phyloP scores from a whole-genome alignment of 2,329 filamentous ascomycete species.

The Fusarium tricinctum region DNA sequence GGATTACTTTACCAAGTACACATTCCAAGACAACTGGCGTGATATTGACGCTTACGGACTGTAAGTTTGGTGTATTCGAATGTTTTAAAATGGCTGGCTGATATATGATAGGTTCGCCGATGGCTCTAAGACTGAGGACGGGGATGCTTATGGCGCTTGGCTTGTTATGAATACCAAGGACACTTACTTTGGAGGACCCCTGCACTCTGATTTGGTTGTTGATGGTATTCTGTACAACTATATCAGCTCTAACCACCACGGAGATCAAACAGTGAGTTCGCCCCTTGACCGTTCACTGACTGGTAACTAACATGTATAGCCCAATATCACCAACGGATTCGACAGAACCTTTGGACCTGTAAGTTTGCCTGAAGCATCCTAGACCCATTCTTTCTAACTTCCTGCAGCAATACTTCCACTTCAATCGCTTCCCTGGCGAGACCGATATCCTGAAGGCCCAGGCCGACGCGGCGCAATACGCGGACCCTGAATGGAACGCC shows the following conservation, averaged over 20 bases:
- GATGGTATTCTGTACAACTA: slow-evolving; percentile 78
- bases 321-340: slow-evolving; percentile 75
- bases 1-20: slow-evolving; percentile 77
- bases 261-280: slow-evolving; percentile 63
- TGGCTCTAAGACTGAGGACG: slow-evolving; percentile 60
- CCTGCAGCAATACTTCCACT: slow-evolving; percentile 68
- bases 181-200: slow-evolving; percentile 72
- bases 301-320: slow-evolving; percentile 48
- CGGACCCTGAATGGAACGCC: slow-evolving; percentile 67
- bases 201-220: slow-evolving; percentile 73
- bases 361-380: neutral
- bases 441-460: slow-evolving; percentile 63
- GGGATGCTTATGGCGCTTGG: slow-evolving; percentile 71
- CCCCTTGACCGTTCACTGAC: accelerated
- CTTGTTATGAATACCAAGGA: slow-evolving; percentile 75
- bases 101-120: slow-evolving; percentile 51
- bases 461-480: slow-evolving; percentile 67
- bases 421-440: slow-evolving; percentile 67
- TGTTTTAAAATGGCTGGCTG: neutral
- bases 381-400: slow-evolving; percentile 7
- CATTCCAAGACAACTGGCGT: slow-evolving; percentile 70
- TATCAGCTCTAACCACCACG: slow-evolving; percentile 72
- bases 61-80: slow-evolving; percentile 25
- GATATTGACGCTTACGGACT: slow-evolving; percentile 70
- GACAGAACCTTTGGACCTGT: slow-evolving; percentile 74